Evolutionary conservation across 1,139 yeast species (phyloP).

Genomic region (Taphrina flavorubra): DNA sequence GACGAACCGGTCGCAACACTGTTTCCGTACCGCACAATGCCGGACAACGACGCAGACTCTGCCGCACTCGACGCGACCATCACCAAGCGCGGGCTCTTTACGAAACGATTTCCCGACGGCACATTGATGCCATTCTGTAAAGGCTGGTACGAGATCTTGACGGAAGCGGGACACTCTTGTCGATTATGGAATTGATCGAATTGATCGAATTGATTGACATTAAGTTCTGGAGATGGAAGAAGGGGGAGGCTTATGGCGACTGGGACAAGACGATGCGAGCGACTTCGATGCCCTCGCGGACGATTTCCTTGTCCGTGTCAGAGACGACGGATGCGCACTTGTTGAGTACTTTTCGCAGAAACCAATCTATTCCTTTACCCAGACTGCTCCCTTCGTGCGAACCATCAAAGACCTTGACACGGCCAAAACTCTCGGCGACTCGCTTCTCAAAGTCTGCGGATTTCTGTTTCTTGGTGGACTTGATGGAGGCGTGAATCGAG

Average conservation of each 20-base stretch:
- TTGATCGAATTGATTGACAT: too few species aligned
- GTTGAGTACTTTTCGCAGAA: conserved; percentile 57
- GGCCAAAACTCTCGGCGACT: conserved; percentile 62
- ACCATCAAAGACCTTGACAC: conserved; percentile 55
- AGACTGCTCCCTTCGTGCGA: conserved; percentile 58
- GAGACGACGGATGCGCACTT: conserved; percentile 54
- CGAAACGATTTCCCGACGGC: conserved; percentile 1
- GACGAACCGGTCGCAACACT: background rate
- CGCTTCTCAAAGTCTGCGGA: conserved; percentile 58
- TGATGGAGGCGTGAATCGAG: conserved; percentile 44
- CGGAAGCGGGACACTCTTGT: conserved; percentile 11
- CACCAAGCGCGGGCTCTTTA: conserved; percentile 7
- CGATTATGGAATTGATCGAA: background rate
- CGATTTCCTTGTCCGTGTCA: conserved; percentile 64
- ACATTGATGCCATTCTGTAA: conserved; percentile 8
- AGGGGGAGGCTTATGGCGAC: too few species aligned
- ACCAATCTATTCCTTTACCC: conserved; percentile 74
- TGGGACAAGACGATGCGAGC: conserved; percentile 29
- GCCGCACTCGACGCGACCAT: background rate
- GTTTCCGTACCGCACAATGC: conserved; percentile 3
- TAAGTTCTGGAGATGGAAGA: too few species aligned
- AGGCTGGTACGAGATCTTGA: background rate
- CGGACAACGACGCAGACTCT: background rate
- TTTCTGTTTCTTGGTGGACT: conserved; percentile 44
- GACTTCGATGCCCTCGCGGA: conserved; percentile 71